These are phyloP conservation scores for Ophiobolus disseminans DNA, from an alignment of 2,329 filamentous ascomycete genomes.

Conservation along the genomic window DNA sequence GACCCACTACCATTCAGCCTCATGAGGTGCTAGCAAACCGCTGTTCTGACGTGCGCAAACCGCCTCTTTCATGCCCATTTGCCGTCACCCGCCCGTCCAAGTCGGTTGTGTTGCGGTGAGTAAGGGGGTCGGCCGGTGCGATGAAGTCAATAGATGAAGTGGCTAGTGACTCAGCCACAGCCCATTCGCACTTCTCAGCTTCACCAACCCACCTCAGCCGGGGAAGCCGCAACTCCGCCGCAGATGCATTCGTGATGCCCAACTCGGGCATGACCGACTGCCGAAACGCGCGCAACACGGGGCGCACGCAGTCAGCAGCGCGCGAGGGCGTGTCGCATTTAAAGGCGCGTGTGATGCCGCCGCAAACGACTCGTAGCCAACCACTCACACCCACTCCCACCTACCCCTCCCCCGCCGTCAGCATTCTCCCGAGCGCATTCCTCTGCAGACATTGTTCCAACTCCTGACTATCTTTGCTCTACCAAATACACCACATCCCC, in stretches of 20 bases:
- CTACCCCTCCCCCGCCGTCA: conserved; percentile 30
- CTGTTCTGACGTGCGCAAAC: conserved; percentile 1
- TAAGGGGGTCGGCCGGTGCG: not conserved
- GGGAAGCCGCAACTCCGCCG: conserved; percentile 26
- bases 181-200: conserved; percentile 6
- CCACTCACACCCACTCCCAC: conserved; percentile 15
- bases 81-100: not conserved
- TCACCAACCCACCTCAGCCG: conserved; percentile 8
- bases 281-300: conserved; percentile 10
- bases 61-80: not conserved
- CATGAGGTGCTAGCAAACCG: conserved; percentile 4
- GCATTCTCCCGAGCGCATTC: conserved; percentile 16
- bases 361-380: conserved; percentile 21
- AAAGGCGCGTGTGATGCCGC: conserved; percentile 31
- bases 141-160: not conserved
- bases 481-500: not conserved
- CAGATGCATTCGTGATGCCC: conserved; percentile 18
- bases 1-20: too few relatives aligned
- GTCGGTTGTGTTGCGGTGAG: conserved; percentile 4
- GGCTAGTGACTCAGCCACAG: conserved; percentile 9
- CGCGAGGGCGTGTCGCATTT: conserved; percentile 22
- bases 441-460: conserved; percentile 9
- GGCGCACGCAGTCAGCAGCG: conserved; percentile 23
- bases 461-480: too few relatives aligned
- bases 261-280: conserved; percentile 15